Percentiles rank a stretch among this genome's conserved stretches.
These are phyloP conservation scores for Yarrowia deformans DNA, from an alignment of 805 yeast genomes.

Conservation along the genomic window DNA sequence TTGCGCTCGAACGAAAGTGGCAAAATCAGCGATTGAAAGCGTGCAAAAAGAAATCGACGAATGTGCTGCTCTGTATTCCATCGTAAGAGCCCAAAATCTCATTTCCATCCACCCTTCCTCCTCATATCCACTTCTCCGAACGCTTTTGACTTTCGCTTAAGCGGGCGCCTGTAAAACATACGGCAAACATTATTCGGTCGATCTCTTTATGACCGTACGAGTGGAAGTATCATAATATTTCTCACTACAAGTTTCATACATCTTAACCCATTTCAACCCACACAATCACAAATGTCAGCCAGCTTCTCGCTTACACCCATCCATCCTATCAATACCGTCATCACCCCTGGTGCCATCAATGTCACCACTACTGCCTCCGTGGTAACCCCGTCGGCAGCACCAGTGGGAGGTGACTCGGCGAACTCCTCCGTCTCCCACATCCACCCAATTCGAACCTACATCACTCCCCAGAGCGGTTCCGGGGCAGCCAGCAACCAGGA, in stretches of 20 bases:
- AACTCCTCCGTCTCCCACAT: slow-evolving; percentile 20
- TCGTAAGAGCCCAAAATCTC: background rate
- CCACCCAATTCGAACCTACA: slow-evolving; percentile 20
- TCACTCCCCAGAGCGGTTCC: slow-evolving; percentile 23
- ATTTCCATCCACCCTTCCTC: background rate
- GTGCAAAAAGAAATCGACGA: background rate
- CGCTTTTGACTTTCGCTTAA: slow-evolving; percentile 15
- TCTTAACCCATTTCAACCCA: no score
- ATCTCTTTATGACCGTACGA: slow-evolving; percentile 5
- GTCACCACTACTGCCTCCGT: slow-evolving; percentile 6
- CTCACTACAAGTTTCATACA: no score
- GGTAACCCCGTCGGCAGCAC: background rate
- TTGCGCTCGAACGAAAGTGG: slow-evolving; percentile 8
- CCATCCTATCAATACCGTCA: slow-evolving; percentile 17
- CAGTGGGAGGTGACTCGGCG: background rate
- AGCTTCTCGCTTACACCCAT: background rate
- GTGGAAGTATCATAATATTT: background rate
- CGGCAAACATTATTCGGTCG: slow-evolving; percentile 21
- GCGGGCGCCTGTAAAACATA: slow-evolving; percentile 10
- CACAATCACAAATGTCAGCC: slow-evolving; percentile 4
- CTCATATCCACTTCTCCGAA: background rate
- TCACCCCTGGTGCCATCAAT: slow-evolving; percentile 17
- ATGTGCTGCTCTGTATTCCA: no score
- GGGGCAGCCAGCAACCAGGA: background rate
- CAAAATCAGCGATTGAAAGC: background rate